These are phyloP conservation scores for Amanita jacksonii DNA, from an alignment of 768 basidiomycete genomes.

Conservation along the genomic window DNA sequence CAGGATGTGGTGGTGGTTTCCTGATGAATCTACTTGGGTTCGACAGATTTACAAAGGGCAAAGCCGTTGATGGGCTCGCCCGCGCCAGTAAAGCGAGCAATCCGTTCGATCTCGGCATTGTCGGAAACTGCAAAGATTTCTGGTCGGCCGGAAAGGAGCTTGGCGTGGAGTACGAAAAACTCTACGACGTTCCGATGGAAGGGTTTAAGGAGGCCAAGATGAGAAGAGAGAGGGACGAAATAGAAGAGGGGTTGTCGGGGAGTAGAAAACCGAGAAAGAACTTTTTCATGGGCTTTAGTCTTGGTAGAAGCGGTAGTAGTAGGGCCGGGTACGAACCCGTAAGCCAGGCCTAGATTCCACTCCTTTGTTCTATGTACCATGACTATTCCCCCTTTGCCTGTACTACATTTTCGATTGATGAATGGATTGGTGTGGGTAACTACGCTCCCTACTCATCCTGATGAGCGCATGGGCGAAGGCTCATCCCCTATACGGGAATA, in stretches of 20 bases:
- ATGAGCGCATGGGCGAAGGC: no score
- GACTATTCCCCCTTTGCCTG: background rate
- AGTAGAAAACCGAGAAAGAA: constrained; percentile 30
- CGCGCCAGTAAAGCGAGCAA: constrained; percentile 70
- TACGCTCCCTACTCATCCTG: no score
- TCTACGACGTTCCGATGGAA: constrained; percentile 85
- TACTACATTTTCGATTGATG: no score
- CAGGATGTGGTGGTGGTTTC: constrained; percentile 50
- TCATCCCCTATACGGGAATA: no score
- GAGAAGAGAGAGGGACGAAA: constrained; percentile 46
- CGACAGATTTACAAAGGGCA: constrained; percentile 89
- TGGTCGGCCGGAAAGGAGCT: constrained; percentile 82
- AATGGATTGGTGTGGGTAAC: no score
- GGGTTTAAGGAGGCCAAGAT: constrained; percentile 72
- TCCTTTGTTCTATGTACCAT: background rate
- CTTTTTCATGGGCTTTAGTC: constrained; percentile 46
- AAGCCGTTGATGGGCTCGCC: constrained; percentile 79
- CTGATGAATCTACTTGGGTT: constrained; percentile 87
- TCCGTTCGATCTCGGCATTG: constrained; percentile 82
- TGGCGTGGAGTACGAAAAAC: constrained; percentile 80
- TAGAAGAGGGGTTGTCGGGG: constrained; percentile 12
- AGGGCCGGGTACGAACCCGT: constrained; percentile 58
- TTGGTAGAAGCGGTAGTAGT: constrained; percentile 41
- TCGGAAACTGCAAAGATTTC: constrained; percentile 85
- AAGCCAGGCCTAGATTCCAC: constrained; percentile 38